A percentile compares a stretch with the other conserved stretches of the same genome.
Conservation (phyloP, 305 asterid genomes). For the Fraxinus nigra region DNA sequence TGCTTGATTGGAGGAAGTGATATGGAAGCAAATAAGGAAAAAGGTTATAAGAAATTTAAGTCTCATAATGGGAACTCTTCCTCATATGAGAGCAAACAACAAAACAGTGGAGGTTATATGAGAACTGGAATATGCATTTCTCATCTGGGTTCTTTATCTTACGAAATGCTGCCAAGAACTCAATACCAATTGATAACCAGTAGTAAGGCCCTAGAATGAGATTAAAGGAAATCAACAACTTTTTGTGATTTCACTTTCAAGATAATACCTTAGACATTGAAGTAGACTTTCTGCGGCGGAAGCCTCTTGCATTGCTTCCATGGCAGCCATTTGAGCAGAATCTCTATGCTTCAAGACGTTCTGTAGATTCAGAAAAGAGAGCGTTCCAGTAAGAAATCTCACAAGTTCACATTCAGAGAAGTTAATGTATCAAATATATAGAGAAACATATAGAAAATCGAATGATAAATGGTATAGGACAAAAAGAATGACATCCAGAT, state of each 20-base stretch:
- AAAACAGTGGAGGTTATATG: not conserved
- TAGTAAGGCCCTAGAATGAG: not conserved
- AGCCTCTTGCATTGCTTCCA: conserved; percentile 95
- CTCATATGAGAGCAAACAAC: not conserved
- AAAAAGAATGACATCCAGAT: conserved; percentile 1
- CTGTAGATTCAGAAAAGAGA: conserved; percentile 41
- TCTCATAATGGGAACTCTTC: not conserved
- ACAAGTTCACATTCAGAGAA: conserved; percentile 5
- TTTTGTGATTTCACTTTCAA: not conserved
- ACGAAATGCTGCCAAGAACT: not conserved
- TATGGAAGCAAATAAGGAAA: not conserved
- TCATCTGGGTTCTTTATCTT: not conserved
- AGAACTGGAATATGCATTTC: not conserved
- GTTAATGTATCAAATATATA: conserved; percentile 9
- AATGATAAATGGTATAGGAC: not conserved
- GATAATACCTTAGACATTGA: conserved; percentile 79
- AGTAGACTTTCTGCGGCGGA: conserved; percentile 80
- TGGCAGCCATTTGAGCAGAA: conserved; percentile 86
- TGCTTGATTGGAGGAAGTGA: not conserved
- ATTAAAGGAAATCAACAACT: not conserved
- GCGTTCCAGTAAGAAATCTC: conserved; percentile 25
- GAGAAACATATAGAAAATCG: not conserved
- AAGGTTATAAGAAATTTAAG: not conserved
- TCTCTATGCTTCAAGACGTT: conserved; percentile 84
- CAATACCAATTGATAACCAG: not conserved